Percentiles rank a stretch among this genome's conserved stretches.
Evolutionary conservation across 257 asterid genomes (phyloP).

Genomic region (Eucommia ulmoides): DNA sequence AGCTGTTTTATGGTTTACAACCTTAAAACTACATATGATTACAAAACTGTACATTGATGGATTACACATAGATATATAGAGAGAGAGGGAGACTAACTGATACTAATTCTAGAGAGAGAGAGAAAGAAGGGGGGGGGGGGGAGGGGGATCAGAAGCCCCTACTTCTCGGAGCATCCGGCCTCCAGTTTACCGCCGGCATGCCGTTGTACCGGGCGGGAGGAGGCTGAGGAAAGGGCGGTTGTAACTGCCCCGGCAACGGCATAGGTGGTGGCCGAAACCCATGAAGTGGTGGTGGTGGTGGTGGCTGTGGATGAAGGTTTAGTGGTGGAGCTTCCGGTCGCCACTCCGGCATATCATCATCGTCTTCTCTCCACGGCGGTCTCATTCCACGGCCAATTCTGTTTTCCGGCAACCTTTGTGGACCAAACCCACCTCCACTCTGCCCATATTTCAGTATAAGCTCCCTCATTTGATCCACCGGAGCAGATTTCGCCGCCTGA

Average conservation of each 20-base stretch:
- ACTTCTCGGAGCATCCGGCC: conserved; percentile 12
- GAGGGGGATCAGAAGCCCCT: conserved; percentile 26
- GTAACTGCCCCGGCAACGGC: conserved; percentile 4
- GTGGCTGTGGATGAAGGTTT: neutral
- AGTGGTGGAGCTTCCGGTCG: conserved; percentile 41
- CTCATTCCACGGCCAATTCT: conserved; percentile 54
- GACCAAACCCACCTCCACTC: conserved; percentile 18
- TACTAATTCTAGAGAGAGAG: too few species aligned
- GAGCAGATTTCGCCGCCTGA: conserved; percentile 19
- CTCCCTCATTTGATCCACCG: conserved; percentile 77
- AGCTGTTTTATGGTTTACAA: too few species aligned
- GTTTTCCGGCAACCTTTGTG: conserved; percentile 7
- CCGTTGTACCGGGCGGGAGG: conserved; percentile 3
- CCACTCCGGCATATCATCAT: conserved; percentile 92
- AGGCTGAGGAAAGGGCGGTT: neutral
- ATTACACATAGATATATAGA: too few species aligned
- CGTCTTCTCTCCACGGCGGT: conserved; percentile 27
- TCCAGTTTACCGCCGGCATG: conserved; percentile 7
- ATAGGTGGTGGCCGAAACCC: conserved; percentile 15
- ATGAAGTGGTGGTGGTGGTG: neutral
- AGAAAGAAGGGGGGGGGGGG: too few species aligned
- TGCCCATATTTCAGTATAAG: conserved; percentile 82
- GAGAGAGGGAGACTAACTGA: too few species aligned
- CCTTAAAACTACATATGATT: too few species aligned
- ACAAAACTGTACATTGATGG: too few species aligned